Base-by-base conservation (phyloP, 495 filamentous ascomycete genomes). In the Ascobolus immersus region DNA sequence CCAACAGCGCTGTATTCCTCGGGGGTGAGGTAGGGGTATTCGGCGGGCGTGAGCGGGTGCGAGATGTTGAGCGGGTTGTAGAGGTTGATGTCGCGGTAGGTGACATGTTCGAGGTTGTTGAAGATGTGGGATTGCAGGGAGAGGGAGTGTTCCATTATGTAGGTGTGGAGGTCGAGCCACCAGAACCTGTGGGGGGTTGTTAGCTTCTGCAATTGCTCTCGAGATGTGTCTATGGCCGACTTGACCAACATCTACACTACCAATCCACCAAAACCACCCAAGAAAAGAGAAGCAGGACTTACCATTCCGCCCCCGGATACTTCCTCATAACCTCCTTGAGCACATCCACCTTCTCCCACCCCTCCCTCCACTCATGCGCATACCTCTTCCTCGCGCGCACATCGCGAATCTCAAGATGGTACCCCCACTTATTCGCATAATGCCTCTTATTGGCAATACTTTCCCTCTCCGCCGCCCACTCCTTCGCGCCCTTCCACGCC, bases 311-410 rank as follows among this genome's bases (percentile, higher is more conserved):
- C 39, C 90, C 62, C 15, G 86, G 89, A 46, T 93, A 86, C 53
- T 92, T 91, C 50, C 67, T 64, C 64, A 99, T 76, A 19, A 73
- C 69, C 35, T 86, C 77, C 37, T 89, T 73, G 41, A 99, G 74
- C 28, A 79, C 74, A 49, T 99, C 86, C 34, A 90, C 82, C 61
- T 93, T 94, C 57, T 99, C 86, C 86, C 86, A 99, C 50, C 81
- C 84, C 54, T 99, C 86, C 45, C 86, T 65, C 86, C 86, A 99
- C 48, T 99, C 86, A 51, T 99, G 89, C 29, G 86, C 89, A 50
- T 99, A 99, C 20, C 82, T 67, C 54, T 92, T 94, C 67, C 93
- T 89, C 17, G 82, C 91, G 49, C 78, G 75, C 81, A 99, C 82
- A 45, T 99, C 89, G 38, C 90, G 80, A 37, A 93, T 71, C 46